These are phyloP conservation scores for Suillus lakei DNA, from an alignment of 768 basidiomycete species.

Conservation along the genomic window DNA sequence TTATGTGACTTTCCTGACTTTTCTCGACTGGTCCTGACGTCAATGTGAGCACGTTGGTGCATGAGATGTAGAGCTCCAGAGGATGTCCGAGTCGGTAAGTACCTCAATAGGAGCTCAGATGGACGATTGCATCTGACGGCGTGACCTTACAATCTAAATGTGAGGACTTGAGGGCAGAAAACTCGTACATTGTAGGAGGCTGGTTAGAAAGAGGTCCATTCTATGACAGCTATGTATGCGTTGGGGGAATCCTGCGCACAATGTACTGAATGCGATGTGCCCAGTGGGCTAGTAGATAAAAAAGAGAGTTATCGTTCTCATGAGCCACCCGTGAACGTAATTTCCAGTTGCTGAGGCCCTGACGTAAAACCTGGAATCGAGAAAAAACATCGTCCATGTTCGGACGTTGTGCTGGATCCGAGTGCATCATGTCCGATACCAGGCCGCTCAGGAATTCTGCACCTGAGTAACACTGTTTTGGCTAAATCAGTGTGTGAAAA, in stretches of 20 bases:
- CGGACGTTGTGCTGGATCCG: conserved; percentile 38
- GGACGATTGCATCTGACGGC: no score
- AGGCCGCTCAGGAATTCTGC: conserved; percentile 33
- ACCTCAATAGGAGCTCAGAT: no score
- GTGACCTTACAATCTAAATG: not conserved
- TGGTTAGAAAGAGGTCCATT: not conserved
- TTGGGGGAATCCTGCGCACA: conserved; percentile 17
- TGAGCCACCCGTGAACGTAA: conserved; percentile 35
- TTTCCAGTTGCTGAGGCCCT: conserved; percentile 16
- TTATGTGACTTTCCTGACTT: no score
- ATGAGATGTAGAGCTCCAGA: no score
- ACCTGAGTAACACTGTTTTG: not conserved
- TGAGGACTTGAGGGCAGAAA: not conserved
- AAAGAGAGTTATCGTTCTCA: conserved; percentile 4
- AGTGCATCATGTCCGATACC: conserved; percentile 38
- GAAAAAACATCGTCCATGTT: conserved; percentile 28
- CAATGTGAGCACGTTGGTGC: no score
- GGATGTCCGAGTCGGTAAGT: no score
- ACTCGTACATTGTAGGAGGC: not conserved
- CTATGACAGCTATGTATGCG: not conserved
- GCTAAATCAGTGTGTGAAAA: not conserved
- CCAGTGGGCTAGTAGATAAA: conserved; percentile 24
- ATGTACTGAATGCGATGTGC: conserved; percentile 17
- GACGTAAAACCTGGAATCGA: conserved; percentile 22
- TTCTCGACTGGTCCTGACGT: no score